Evolutionary conservation across 2,329 filamentous ascomycete genomes (phyloP), one percentile per base, ranked within the genome.

Genomic region (Huntiella decipiens): DNA sequence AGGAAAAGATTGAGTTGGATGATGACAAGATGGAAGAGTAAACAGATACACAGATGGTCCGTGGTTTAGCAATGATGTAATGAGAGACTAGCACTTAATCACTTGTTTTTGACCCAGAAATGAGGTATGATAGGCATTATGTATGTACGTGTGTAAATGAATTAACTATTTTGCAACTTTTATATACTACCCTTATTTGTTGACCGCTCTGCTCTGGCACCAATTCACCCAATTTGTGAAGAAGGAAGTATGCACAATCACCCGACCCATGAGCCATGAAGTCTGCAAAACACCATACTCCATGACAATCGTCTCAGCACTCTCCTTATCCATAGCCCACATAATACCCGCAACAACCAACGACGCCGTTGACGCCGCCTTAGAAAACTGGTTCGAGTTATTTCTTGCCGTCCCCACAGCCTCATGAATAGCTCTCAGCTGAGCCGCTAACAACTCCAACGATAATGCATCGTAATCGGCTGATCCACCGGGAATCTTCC

Each of bases 11-110:
- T 12, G 79, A 84, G 48, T 68, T 66, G 42, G 60, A 65, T 37
- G 67, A 72, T 31, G 82, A 87, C 57, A 85, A 83, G 70, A 94
- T 94, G 86, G 82, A 93, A 66, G 84, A 91, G 63, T 92, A 79
- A 35, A 44, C 10, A 22, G 16, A 17, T 28, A 28, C 22, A 28
- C 22, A 28, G 22, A 28, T 28, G 22, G 6, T 28, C 22, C 22
- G 22, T 10, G 22, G 22, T 28, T 28, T 28, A 28, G 22, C 22
- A 28, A 28, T 28, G 22, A 28, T 28, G 22, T 28, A 28, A 28
- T 28, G 22, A 28, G 22, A 28, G 22, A 10, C 22, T 28, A 28
- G 22, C 22, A 28, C 22, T 28, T 28, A 28, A 28, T 28, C 22
- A 28, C 22, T 28, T 28, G 22, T 28, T 28, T 28, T 28, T 28